Evolutionary conservation across 495 filamentous ascomycete genomes (phyloP), one percentile per base, ranked within the genome.

Genomic region (Neurospora tetraspora): DNA sequence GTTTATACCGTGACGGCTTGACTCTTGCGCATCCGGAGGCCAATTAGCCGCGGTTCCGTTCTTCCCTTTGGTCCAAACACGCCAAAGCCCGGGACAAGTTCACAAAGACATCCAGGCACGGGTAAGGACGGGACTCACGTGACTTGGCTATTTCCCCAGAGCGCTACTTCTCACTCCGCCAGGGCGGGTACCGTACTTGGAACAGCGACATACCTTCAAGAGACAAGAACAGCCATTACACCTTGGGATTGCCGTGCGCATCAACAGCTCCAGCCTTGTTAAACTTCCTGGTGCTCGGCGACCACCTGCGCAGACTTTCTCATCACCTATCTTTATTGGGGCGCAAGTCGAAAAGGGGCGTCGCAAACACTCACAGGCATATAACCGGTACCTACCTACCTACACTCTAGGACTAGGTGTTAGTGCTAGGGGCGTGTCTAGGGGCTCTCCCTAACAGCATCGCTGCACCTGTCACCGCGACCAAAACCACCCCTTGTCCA

Each of bases 401-500:
- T n/a, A n/a, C n/a, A n/a, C n/a, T n/a, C n/a, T n/a, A n/a, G 6
- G 34, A 36, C 6, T 27, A 59, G 20, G 20, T 9, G 53, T 61
- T 34, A 65, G 36, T 71, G 70, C 31, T 65, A 12, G 23, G 23
- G 12, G 53, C 23, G 53, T 31, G 23, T 31, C 23, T 31, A 27
- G 53, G 34, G 34, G 34, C 53, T 61, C 53, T 31, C 53, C 53
- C 53, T 61, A 61, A 61, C 53, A 59, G 5, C 23, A 16, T 7
- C 53, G 20, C 70, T 37, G 40, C 47, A 59, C 39, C 47, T 38
- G 69, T 42, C 69, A 31, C 37, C 31, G 53, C 70, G 36, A 69
- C 76, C 69, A 76, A 74, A 77, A 76, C 70, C 70, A 74, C 77
- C 74, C 73, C 75, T 75, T 79, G 78, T 76, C 78, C 79, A 78